A percentile compares a stretch with the other conserved stretches of the same genome.
Conservation (phyloP, 495 filamentous ascomycete genomes). For the Podospora tetraspora region DNA sequence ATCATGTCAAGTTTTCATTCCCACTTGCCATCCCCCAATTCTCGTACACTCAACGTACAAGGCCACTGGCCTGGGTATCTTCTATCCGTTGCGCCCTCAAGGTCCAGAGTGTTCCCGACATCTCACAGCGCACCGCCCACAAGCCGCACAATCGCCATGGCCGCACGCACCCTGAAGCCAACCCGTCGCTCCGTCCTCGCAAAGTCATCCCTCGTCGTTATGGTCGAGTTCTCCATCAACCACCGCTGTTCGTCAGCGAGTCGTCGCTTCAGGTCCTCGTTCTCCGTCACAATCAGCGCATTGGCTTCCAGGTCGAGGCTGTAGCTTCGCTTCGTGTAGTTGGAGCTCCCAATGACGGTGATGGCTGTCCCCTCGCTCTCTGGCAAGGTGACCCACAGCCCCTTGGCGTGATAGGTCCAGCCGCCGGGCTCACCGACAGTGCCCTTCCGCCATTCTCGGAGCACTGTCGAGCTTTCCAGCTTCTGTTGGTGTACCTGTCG, state of each 20-base stretch:
- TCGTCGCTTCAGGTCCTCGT: conserved; percentile 64
- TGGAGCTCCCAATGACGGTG: conserved; percentile 82
- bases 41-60: not conserved
- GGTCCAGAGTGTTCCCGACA: not conserved
- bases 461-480: conserved; percentile 54
- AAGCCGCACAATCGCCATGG: conserved; percentile 81
- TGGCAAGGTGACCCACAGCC: conserved; percentile 82
- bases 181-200: conserved; percentile 74
- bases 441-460: conserved; percentile 86
- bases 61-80: not conserved
- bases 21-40: not conserved
- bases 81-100: not conserved
- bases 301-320: conserved; percentile 86
- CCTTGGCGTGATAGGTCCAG: conserved; percentile 99
- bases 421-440: conserved; percentile 72
- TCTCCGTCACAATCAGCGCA: conserved; percentile 74
- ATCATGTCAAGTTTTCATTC: not conserved
- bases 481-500: conserved; percentile 57
- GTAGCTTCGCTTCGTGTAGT: conserved; percentile 94
- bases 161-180: conserved; percentile 74
- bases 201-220: conserved; percentile 68
- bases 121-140: conserved; percentile 62
- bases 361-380: conserved; percentile 58
- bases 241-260: conserved; percentile 72
- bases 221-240: conserved; percentile 65